Conservation (phyloP, 208 protist species). For the Naegleria fowleri region DNA sequence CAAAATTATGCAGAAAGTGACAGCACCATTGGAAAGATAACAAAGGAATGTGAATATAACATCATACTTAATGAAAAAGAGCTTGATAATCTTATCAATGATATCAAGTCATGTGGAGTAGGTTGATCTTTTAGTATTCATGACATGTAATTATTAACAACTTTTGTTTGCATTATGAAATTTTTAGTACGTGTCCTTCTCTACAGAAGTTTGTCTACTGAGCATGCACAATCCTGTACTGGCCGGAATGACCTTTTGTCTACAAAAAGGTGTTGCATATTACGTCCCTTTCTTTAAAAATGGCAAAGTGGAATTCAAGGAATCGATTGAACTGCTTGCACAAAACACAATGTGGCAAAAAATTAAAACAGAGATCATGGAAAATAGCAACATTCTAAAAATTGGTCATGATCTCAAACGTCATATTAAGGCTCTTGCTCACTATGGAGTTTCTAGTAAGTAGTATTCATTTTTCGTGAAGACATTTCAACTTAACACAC, state of each 20-base stretch:
- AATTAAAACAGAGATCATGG: background rate
- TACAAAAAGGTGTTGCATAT: background rate
- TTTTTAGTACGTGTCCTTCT: background rate
- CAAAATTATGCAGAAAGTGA: background rate
- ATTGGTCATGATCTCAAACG: background rate
- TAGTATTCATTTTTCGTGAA: background rate
- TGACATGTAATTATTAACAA: background rate
- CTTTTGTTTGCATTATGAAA: background rate
- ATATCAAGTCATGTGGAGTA: background rate
- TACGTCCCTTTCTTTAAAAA: background rate
- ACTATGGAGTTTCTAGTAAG: background rate
- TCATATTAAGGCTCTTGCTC: background rate
- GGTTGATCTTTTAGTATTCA: background rate
- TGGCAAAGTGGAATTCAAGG: background rate
- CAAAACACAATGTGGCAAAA: background rate
- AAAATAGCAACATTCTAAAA: conserved; percentile 1
- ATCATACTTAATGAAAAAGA: background rate
- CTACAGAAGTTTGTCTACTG: background rate
- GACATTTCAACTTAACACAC: too few relatives aligned
- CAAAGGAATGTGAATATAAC: background rate
- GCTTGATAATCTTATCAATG: background rate
- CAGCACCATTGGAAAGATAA: background rate
- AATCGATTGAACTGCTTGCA: background rate
- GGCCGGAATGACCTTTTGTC: background rate
- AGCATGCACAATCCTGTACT: background rate